Base-by-base conservation (phyloP, 2,329 filamentous ascomycete genomes). In the Endoconidiophora polonica region DNA sequence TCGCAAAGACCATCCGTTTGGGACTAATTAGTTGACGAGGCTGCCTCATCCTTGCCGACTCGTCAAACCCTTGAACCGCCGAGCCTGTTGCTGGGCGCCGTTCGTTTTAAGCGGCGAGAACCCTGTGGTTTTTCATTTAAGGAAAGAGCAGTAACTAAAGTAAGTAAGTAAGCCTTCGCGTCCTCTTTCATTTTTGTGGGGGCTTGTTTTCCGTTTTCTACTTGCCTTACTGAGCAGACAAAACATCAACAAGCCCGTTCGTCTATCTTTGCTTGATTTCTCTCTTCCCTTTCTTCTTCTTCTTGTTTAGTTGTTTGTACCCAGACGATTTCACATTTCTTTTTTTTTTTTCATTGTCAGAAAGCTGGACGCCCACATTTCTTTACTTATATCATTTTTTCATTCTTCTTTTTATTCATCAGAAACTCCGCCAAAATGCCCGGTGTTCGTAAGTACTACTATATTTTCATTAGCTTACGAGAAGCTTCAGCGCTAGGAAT, bases 361-460 rank as follows among this genome's bases (percentile, higher is more conserved):
- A 36, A 24, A 20, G 36, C 37, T 48, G 14, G 39, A 23, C 14
- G n/a, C 40, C 16, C 4, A 16, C 43, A 41, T 38, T 39, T 24
- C n/a, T 44, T 39, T 43, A 36, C 40, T 49, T 44, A 26, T 50
- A 24, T 49, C 22, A 16, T 40, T 38, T 36, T 44, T 43, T 43
- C 26, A 43, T 41, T 20, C 40, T 45, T 18, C n/a, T 18, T 39
- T 36, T 23, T 26, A 23, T 37, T n/a, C 20, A 26, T 18, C 23
- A 29, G 20, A 23, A 23, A 22, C 14, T 12, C 39, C 18, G 29
- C 16, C 47, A 53, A 33, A 42, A 54, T 52, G 52, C 48, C 52
- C 41, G 48, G 48, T 37, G 43, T 54, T 51, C 52, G 48, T 54
- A 51, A 51, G 49, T 52, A 26, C 26, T 9, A 29, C 26, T 10